These are phyloP conservation scores for Casuarina cunninghamiana DNA, from an alignment of 306 rosid genomes.

Conservation along the genomic window DNA sequence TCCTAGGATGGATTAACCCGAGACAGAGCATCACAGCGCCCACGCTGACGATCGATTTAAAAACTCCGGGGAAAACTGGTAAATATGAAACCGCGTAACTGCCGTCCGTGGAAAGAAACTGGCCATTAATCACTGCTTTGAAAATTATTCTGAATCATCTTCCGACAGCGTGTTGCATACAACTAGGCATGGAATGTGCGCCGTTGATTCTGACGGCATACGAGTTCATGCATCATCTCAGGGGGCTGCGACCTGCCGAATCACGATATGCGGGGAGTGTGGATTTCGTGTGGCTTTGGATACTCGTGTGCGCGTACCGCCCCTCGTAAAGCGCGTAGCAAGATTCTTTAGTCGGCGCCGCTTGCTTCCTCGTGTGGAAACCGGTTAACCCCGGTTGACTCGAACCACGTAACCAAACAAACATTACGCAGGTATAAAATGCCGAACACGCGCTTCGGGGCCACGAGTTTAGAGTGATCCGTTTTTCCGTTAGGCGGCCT, in stretches of 20 bases:
- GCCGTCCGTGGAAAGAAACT: background rate
- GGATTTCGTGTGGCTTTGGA: constrained; percentile 34
- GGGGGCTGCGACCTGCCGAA: background rate
- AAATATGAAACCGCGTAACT: no score
- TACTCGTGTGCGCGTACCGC: constrained; percentile 21
- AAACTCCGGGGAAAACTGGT: no score
- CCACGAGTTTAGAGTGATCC: constrained; percentile 10
- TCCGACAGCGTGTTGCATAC: constrained; percentile 15
- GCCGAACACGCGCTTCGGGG: constrained; percentile 5
- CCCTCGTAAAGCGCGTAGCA: constrained; percentile 31
- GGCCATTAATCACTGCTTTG: no score
- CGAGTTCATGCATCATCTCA: background rate
- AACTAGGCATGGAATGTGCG: constrained; percentile 4
- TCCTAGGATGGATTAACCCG: no score
- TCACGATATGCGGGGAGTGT: constrained; percentile 18
- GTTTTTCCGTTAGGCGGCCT: constrained; percentile 32
- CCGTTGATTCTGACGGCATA: constrained; percentile 27
- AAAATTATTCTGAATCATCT: constrained; percentile 1
- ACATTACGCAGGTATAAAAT: background rate
- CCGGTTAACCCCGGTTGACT: constrained; percentile 36
- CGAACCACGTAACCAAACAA: constrained; percentile 18
- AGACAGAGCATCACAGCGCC: no score
- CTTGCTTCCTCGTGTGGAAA: constrained; percentile 9
- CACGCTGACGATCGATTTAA: no score
- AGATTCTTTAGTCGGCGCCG: constrained; percentile 42